These are phyloP conservation scores for Ustanciosporium gigantosporum DNA, from an alignment of 1,284 basidiomycete species.

Conservation along the genomic window DNA sequence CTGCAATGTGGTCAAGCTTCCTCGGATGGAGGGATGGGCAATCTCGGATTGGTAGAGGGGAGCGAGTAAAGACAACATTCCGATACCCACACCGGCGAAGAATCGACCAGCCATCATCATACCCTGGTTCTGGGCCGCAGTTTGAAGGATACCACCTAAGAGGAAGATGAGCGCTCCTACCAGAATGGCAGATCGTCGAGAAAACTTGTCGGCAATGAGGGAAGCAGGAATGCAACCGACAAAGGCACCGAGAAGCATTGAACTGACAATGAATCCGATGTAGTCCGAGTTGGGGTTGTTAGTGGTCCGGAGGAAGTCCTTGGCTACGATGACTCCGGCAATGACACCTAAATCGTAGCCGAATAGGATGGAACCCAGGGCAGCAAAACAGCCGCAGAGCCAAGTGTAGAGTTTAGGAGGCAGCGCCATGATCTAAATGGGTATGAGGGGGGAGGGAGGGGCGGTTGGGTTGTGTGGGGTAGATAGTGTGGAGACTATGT, in stretches of 20 bases:
- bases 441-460: too few relatives aligned
- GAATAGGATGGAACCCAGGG: constrained; percentile 45
- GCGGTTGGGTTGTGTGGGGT: background rate
- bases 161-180: constrained; percentile 63
- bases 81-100: constrained; percentile 66
- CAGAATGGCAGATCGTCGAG: constrained; percentile 61
- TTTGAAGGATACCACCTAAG: constrained; percentile 66
- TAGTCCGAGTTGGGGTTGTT: constrained; percentile 60
- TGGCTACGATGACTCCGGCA: constrained; percentile 63
- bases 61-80: constrained; percentile 68
- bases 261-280: constrained; percentile 64
- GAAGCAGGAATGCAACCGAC: constrained; percentile 61
- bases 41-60: constrained; percentile 70
- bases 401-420: constrained; percentile 57
- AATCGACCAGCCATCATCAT: constrained; percentile 71
- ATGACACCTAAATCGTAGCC: constrained; percentile 63
- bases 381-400: constrained; percentile 69
- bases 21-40: constrained; percentile 70
- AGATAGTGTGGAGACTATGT: too few relatives aligned
- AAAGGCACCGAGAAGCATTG: constrained; percentile 53
- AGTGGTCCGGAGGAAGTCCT: constrained; percentile 58
- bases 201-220: constrained; percentile 59
- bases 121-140: constrained; percentile 66
- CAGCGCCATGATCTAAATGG: constrained; percentile 50
- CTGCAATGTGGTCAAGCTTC: constrained; percentile 69